These are phyloP conservation scores for Podila verticillata DNA, from an alignment of 192 early-diverging fungal genomes.

Conservation along the genomic window DNA sequence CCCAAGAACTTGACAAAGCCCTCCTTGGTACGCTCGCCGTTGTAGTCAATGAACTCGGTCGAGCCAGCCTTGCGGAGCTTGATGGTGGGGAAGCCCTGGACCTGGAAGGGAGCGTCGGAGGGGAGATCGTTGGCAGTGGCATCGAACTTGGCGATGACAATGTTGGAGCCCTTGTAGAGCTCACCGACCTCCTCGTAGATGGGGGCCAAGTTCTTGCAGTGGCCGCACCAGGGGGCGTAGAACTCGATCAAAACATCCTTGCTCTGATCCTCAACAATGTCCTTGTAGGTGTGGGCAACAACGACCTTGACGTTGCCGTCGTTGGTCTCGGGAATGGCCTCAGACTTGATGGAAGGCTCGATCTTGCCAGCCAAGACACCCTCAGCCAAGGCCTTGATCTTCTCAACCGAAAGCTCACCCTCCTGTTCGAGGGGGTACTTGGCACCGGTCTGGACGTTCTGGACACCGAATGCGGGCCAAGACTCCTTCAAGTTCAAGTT, in stretches of 20 bases:
- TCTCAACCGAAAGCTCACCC: slow-evolving; percentile 68
- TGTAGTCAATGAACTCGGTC: slow-evolving; percentile 79
- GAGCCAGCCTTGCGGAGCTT: slow-evolving; percentile 86
- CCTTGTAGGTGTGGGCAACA: slow-evolving; percentile 85
- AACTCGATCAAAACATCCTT: slow-evolving; percentile 96
- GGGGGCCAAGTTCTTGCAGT: slow-evolving; percentile 79
- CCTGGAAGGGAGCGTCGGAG: slow-evolving; percentile 64
- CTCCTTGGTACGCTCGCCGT: slow-evolving; percentile 84
- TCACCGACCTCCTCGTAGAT: slow-evolving; percentile 88
- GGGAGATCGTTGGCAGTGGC: slow-evolving; percentile 95
- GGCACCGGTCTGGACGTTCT: slow-evolving; percentile 73
- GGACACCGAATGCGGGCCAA: slow-evolving; percentile 95
- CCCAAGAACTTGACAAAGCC: slow-evolving; percentile 82
- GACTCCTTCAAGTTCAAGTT: slow-evolving; percentile 89
- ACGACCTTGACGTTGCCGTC: slow-evolving; percentile 91
- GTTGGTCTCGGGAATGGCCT: slow-evolving; percentile 84
- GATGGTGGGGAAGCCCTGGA: slow-evolving; percentile 96
- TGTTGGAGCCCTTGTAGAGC: slow-evolving; percentile 50
- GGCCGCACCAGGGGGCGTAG: slow-evolving; percentile 91
- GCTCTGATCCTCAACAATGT: slow-evolving; percentile 79
- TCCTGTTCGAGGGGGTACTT: slow-evolving; percentile 91
- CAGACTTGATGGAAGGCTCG: slow-evolving; percentile 82
- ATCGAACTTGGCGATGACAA: slow-evolving; percentile 91
- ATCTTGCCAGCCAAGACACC: slow-evolving; percentile 74
- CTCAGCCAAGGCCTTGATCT: slow-evolving; percentile 69